Conservation (phyloP, 139 green algal genomes). For the Chlorella sp. region DNA sequence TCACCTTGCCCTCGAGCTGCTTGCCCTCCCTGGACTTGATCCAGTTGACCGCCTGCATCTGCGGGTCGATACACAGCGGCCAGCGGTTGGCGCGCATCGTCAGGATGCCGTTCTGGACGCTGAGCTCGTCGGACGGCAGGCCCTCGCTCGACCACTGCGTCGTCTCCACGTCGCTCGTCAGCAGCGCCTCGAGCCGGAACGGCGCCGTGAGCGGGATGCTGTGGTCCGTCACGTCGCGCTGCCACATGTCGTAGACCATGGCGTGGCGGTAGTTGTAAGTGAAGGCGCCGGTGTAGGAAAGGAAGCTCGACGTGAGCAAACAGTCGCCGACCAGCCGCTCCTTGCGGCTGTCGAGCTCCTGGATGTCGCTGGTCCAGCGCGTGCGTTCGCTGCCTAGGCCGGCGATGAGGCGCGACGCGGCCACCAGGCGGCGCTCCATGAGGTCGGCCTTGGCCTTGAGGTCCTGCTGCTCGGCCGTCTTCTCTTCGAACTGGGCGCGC, state of each 20-base stretch:
- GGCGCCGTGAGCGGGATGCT: constrained; percentile 57
- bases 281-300: constrained; percentile 75
- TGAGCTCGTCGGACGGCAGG: constrained; percentile 74
- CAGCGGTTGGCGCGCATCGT: constrained; percentile 63
- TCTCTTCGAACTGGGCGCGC: constrained; percentile 68
- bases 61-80: constrained; percentile 80
- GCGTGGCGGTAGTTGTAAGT: constrained; percentile 71
- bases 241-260: constrained; percentile 75
- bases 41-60: constrained; percentile 82
- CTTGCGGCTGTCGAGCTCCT: constrained; percentile 29
- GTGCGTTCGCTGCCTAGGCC: constrained; percentile 61
- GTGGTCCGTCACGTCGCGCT: constrained; percentile 50
- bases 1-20: constrained; percentile 43
- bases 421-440: constrained; percentile 75
- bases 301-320: constrained; percentile 71
- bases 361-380: constrained; percentile 73
- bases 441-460: constrained; percentile 77
- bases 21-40: constrained; percentile 82
- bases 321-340: constrained; percentile 71
- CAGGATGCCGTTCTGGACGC: constrained; percentile 82
- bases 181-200: constrained; percentile 62
- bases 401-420: constrained; percentile 68
- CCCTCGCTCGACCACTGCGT: constrained; percentile 64
- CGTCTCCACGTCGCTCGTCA: constrained; percentile 72
- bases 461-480: constrained; percentile 63